Conservation (phyloP, 2,329 filamentous ascomycete species). For the Gyromitra esculenta region DNA sequence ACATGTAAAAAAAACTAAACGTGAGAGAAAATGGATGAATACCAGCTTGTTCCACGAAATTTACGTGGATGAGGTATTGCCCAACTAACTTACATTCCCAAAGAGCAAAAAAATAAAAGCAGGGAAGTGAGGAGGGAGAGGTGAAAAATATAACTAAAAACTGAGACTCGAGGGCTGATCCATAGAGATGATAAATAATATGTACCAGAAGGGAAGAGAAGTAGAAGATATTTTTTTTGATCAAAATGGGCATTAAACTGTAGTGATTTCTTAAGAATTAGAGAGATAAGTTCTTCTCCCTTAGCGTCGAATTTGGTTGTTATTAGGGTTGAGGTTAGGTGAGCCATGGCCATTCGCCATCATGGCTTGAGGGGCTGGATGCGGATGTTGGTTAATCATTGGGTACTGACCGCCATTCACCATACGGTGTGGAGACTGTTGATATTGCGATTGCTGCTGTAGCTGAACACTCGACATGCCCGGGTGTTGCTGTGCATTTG, state of each 20-base stretch:
- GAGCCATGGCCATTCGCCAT: slow-evolving; percentile 46
- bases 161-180: slow-evolving; percentile 37
- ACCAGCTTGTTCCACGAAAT: slow-evolving; percentile 34
- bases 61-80: slow-evolving; percentile 23
- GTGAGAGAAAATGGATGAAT: slow-evolving; percentile 45
- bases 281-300: slow-evolving; percentile 18
- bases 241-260: slow-evolving; percentile 44
- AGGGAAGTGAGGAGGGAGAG: slow-evolving; percentile 27
- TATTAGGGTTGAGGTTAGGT: slow-evolving; percentile 42
- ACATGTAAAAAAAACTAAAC: slow-evolving; percentile 23
- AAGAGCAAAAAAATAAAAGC: slow-evolving; percentile 46
- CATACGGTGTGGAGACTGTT: slow-evolving; percentile 43
- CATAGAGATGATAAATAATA: slow-evolving; percentile 42
- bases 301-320: slow-evolving; percentile 45
- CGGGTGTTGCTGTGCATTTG: slow-evolving; percentile 38
- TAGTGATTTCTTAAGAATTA: slow-evolving; percentile 13
- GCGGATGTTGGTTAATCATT: slow-evolving; percentile 42
- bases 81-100: slow-evolving; percentile 34
- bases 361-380: slow-evolving; percentile 46
- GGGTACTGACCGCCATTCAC: slow-evolving; percentile 38
- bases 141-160: slow-evolving; percentile 43
- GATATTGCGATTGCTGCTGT: slow-evolving; percentile 45
- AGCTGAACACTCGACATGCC: slow-evolving; percentile 45
- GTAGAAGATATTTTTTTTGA: background rate
- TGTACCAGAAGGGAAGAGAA: slow-evolving; percentile 30